These are phyloP conservation scores for Xylariaceae sp. DNA, from an alignment of 2,329 filamentous ascomycete species.

Conservation along the genomic window DNA sequence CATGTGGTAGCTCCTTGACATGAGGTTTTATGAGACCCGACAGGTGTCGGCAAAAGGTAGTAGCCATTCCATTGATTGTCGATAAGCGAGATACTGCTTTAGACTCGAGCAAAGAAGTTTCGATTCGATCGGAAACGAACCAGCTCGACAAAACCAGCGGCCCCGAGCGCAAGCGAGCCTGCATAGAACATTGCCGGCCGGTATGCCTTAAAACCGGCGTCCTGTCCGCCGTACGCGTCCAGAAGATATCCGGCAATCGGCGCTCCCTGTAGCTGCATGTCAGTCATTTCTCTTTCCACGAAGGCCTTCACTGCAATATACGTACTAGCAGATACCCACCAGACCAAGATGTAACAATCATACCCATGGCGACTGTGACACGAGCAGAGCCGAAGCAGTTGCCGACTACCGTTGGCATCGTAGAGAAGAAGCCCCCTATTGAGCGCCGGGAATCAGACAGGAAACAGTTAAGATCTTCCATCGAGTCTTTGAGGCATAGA, in stretches of 20 bases:
- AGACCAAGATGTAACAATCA: slow-evolving; percentile 59
- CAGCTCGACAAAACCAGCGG: slow-evolving; percentile 39
- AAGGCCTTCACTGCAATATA: not conserved
- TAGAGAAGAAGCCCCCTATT: slow-evolving; percentile 52
- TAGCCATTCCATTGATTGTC: too few relatives aligned
- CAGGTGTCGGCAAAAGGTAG: too few relatives aligned
- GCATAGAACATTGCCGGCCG: slow-evolving; percentile 61
- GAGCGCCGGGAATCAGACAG: too few relatives aligned
- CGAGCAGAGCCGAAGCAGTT: slow-evolving; percentile 55
- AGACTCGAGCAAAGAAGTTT: slow-evolving; percentile 35
- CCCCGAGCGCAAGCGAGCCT: slow-evolving; percentile 46
- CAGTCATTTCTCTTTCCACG: not conserved
- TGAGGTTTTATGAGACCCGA: too few relatives aligned
- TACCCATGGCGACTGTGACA: slow-evolving; percentile 55
- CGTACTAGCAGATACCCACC: slow-evolving; percentile 57
- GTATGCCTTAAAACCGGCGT: slow-evolving; percentile 48
- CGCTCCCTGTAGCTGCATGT: slow-evolving; percentile 27
- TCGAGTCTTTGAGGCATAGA: too few relatives aligned
- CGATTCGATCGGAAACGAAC: slow-evolving; percentile 42
- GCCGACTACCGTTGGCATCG: slow-evolving; percentile 59
- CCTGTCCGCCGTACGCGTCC: slow-evolving; percentile 40
- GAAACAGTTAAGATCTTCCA: too few relatives aligned
- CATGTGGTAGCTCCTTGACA: too few relatives aligned
- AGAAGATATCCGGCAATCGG: slow-evolving; percentile 60
- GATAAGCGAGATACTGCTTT: not conserved